phyloP scores from a whole-genome alignment of 2,329 filamentous ascomycete species.

The Trichoderma hamatum region DNA sequence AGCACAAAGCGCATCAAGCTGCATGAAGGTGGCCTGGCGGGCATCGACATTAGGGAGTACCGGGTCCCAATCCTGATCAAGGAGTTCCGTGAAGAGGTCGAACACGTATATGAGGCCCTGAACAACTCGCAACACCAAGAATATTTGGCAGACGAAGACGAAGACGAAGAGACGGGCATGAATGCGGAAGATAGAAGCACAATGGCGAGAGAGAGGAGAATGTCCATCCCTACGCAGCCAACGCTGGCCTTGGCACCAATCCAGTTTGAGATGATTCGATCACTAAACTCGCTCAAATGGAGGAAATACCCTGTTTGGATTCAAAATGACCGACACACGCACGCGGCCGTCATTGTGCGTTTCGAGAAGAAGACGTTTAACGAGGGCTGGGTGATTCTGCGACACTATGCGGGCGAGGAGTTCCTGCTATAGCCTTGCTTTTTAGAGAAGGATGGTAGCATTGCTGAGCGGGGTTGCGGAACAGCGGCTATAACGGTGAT shows the following conservation, averaged over 20 bases:
- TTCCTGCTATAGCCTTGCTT: conserved; percentile 54
- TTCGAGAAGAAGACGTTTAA: conserved; percentile 66
- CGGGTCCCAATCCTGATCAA: conserved; percentile 76
- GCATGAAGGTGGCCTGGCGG: conserved; percentile 72
- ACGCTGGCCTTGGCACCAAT: conserved; percentile 76
- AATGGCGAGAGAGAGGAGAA: conserved; percentile 47
- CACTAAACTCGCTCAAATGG: conserved; percentile 69
- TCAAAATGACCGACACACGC: conserved; percentile 75
- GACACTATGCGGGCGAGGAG: conserved; percentile 77
- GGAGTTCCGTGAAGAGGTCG: conserved; percentile 73
- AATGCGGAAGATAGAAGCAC: conserved; percentile 46
- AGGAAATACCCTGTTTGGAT: conserved; percentile 73
- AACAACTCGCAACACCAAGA: conserved; percentile 70
- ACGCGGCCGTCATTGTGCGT: conserved; percentile 88
- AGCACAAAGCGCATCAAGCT: conserved; percentile 74
- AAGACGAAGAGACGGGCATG: conserved; percentile 43
- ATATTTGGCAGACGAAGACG: conserved; percentile 65
- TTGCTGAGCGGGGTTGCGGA: not conserved
- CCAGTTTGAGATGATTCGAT: conserved; percentile 84
- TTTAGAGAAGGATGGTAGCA: not conserved
- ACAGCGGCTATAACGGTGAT: not conserved
- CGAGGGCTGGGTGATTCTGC: conserved; percentile 77
- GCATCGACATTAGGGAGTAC: conserved; percentile 70
- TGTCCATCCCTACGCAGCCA: conserved; percentile 56
- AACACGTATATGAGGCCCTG: conserved; percentile 75